Base-by-base conservation (phyloP, 2,329 filamentous ascomycete species). In the Aspergillus niger region DNA sequence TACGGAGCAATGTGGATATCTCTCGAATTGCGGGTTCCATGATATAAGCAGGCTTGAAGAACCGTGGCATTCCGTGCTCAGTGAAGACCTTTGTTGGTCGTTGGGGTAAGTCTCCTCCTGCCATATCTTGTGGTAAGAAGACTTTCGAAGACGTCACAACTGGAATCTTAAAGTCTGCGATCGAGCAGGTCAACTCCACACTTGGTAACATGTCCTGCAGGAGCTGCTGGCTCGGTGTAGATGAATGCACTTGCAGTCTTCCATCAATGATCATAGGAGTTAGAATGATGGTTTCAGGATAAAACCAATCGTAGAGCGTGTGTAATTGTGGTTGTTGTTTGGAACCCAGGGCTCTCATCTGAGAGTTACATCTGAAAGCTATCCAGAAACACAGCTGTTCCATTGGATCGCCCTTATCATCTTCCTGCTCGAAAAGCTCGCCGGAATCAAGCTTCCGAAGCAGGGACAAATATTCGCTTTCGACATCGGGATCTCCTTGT, bases 311-410 rank as follows among this genome's bases (percentile, higher is more conserved):
- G 8, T 51, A 20, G 10, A 51, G 48, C 8, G 48, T 51, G 17
- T n/a, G 48, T 15, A 51, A 7, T 30, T n/a, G 48, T 2, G 48
- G 48, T 17, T 36, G 30, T 36, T 2, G 26, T 28, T 51, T n/a
- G 15, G 48, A 36, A 36, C 13, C 30, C 15, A 51, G 3, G 15
- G 20, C 26, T 51, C 11, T 30, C 48, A 51, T 51, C 26, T 17
- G 6, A 5, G 24, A 20, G n/a, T 51, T 17, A 20, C 48, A 51
- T 8, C 20, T 17, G 48, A 32, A 36, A 17, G 48, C 48, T 5
- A 51, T 51, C 48, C 48, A 51, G n/a, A 51, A 51, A 28, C 28
- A 51, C 15, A 51, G 30, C 2, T 36, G 17, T 51, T 51, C 48
- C 48, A 51, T 51, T 10, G 48, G 48, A 32, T 51, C 48, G 2